Evolutionary conservation across 495 filamentous ascomycete genomes (phyloP).

Genomic region (Neurospora sp.): DNA sequence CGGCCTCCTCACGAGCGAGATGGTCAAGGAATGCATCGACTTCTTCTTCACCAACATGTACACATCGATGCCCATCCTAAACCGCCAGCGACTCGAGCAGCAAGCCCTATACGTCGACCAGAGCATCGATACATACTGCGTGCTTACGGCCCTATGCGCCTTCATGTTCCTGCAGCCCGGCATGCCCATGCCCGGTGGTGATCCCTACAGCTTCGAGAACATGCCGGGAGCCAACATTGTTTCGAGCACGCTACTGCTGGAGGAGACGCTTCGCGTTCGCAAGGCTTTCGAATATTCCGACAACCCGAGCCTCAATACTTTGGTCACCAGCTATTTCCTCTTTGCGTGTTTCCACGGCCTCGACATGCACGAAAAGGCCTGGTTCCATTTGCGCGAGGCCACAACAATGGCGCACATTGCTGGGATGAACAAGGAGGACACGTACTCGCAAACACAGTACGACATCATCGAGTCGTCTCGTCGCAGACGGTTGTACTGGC

Average conservation of each 20-base stretch:
- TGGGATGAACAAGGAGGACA: conserved; percentile 52
- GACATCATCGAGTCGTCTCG: conserved; percentile 44
- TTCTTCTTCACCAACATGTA: conserved; percentile 82
- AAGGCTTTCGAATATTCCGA: conserved; percentile 68
- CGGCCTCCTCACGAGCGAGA: conserved; percentile 47
- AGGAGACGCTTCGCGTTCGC: conserved; percentile 66
- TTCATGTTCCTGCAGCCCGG: conserved; percentile 80
- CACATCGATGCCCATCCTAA: conserved; percentile 70
- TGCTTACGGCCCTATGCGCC: conserved; percentile 67
- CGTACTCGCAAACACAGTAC: conserved; percentile 37
- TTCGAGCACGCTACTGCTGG: conserved; percentile 53
- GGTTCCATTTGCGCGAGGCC: conserved; percentile 63
- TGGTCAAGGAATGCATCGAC: conserved; percentile 62
- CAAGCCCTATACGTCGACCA: conserved; percentile 53
- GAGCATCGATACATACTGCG: conserved; percentile 66
- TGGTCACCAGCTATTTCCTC: conserved; percentile 72
- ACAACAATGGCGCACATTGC: conserved; percentile 50
- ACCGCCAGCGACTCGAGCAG: conserved; percentile 55
- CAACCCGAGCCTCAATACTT: conserved; percentile 52
- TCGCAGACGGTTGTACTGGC: conserved; percentile 57
- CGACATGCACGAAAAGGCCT: conserved; percentile 60
- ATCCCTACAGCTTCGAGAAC: conserved; percentile 42
- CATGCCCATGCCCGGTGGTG: conserved; percentile 46
- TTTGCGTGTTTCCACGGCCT: conserved; percentile 68
- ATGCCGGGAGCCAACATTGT: conserved; percentile 44